Base-by-base conservation (phyloP, 2,329 filamentous ascomycete species). In the Leptographium galeiforme region DNA sequence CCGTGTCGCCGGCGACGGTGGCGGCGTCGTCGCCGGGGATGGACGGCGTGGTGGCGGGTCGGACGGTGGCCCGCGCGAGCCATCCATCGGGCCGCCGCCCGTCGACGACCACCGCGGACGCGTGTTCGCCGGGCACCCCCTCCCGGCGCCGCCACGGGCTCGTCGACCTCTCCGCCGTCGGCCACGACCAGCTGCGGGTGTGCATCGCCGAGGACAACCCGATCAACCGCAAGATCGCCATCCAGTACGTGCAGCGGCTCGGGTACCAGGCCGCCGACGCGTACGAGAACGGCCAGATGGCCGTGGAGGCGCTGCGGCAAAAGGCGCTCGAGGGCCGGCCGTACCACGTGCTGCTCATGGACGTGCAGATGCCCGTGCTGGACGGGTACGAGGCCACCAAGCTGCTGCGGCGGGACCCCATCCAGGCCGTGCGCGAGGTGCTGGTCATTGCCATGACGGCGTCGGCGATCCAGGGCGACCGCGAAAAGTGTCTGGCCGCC, bases 401-500 rank as follows among this genome's bases (percentile, higher is more conserved):
- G 59, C 77, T 89, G 55, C 81, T 96, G 46, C 83, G 90, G 11
- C 80, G 81, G 60, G 89, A 96, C 65, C 66, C 79, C 0, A 78
- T 89, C 55, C 84, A 89, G 39, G 78, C 79, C 8, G 88, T 97
- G 12, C 78, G 87, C 51, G 83, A 87, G 58, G 81, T 94, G 1
- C 73, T 96, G n/a, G 87, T 97, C 49, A 96, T 97, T 61, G 91
- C 91, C 53, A 96, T 97, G 91, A 97, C 91, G 1, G 91, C 91
- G 1, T 90, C 85, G 32, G 91, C 91, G 4, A 97, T 97, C 57
- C 87, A 93, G 64, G 91, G 91, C 18, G 91, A 97, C 64, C 78
- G 90, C 48, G 91, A 97, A 66, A 96, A 95, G 69, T 96, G 91
- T 61, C 72, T 96, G n/a, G 88, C 89, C 50, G 88, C 89, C 1